Conservation (phyloP, 2,329 filamentous ascomycete species). For the Stachybotrys chlorohalonatus region DNA sequence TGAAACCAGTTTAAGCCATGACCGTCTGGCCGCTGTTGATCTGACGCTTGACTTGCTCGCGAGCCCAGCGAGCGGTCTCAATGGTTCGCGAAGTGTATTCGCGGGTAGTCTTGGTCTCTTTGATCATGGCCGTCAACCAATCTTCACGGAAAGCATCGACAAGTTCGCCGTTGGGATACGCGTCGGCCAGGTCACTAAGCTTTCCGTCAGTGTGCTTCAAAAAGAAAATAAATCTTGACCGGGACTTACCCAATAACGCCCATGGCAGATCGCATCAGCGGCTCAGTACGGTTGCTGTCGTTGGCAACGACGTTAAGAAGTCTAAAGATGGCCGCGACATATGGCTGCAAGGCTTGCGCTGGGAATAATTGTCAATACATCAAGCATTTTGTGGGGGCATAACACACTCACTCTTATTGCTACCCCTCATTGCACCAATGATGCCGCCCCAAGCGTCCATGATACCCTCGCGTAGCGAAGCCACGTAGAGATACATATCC, state of each 20-base stretch:
- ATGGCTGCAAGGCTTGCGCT: conserved; percentile 67
- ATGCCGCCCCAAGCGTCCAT: conserved; percentile 99
- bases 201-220: conserved; percentile 6
- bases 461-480: conserved; percentile 90
- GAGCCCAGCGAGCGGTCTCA: conserved; percentile 93
- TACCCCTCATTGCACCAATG: conserved; percentile 84
- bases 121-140: conserved; percentile 83
- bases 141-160: conserved; percentile 78
- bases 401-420: conserved; percentile 58
- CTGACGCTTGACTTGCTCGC: conserved; percentile 95
- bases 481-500: conserved; percentile 95
- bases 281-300: conserved; percentile 84
- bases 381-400: not conserved
- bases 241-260: conserved; percentile 81
- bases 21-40: conserved; percentile 42
- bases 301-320: conserved; percentile 72
- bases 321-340: conserved; percentile 77
- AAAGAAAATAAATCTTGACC: not conserved
- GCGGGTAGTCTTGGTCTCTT: conserved; percentile 82
- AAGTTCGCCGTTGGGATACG: conserved; percentile 86
- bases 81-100: conserved; percentile 80
- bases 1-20: conserved; percentile 36
- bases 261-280: conserved; percentile 88
- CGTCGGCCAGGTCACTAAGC: conserved; percentile 78
- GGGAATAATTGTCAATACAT: conserved; percentile 3